Conservation (phyloP, 805 yeast genomes). For the Scheffersomyces stipitis region DNA sequence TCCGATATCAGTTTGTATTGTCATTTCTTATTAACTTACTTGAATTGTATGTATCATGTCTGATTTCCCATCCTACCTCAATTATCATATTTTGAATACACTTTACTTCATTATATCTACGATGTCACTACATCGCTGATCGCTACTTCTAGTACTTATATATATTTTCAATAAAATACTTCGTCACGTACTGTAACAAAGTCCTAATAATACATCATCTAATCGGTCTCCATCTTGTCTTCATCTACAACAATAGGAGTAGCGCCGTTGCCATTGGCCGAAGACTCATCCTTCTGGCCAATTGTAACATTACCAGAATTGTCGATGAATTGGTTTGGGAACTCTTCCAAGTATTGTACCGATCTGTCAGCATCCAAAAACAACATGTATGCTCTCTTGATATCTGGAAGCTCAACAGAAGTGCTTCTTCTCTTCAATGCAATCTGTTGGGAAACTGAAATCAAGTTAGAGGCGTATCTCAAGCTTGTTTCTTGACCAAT, state of each 20-base stretch:
- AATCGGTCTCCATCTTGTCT: constrained; percentile 38
- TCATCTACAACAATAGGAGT: constrained; percentile 8
- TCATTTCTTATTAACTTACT: too few relatives aligned
- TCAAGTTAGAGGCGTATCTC: constrained; percentile 88
- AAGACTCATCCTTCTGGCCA: constrained; percentile 25
- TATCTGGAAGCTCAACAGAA: constrained; percentile 72
- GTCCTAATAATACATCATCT: constrained; percentile 1
- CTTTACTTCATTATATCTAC: too few relatives aligned
- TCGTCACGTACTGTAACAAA: too few relatives aligned
- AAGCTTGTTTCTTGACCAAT: constrained; percentile 88
- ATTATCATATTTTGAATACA: too few relatives aligned
- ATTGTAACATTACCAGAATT: constrained; percentile 73
- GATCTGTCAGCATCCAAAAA: constrained; percentile 89
- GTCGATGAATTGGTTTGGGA: constrained; percentile 67
- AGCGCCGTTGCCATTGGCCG: constrained; percentile 5
- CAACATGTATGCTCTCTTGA: constrained; percentile 82
- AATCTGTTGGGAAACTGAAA: constrained; percentile 85
- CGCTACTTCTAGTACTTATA: too few relatives aligned
- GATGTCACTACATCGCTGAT: too few relatives aligned
- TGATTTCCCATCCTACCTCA: too few relatives aligned
- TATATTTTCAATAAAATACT: too few relatives aligned
- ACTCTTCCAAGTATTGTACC: constrained; percentile 78
- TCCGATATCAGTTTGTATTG: too few relatives aligned
- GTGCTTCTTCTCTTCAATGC: constrained; percentile 76
- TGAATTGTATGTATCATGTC: too few relatives aligned